These are phyloP conservation scores for Fibroporia radiculosa DNA, from an alignment of 768 basidiomycete genomes.

Conservation along the genomic window DNA sequence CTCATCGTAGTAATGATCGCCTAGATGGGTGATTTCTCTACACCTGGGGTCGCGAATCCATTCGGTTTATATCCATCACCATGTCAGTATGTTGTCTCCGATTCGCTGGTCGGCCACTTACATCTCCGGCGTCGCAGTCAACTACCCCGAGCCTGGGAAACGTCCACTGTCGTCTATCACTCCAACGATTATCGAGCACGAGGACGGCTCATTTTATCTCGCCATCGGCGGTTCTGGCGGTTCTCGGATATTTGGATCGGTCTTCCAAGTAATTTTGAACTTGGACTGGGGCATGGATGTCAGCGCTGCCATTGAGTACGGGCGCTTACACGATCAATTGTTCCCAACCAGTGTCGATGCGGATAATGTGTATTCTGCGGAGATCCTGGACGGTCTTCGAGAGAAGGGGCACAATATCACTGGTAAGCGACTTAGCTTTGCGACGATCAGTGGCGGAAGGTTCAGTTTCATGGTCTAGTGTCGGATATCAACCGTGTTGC, in stretches of 20 bases:
- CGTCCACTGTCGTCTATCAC: slow-evolving; percentile 82
- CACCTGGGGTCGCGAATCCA: slow-evolving; percentile 72
- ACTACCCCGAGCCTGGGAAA: slow-evolving; percentile 84
- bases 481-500: slow-evolving; percentile 63
- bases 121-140: slow-evolving; percentile 49
- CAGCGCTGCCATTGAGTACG: slow-evolving; percentile 75
- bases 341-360: slow-evolving; percentile 55
- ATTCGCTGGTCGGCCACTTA: background rate
- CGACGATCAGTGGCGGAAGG: background rate
- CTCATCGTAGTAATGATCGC: background rate
- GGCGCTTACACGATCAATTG: slow-evolving; percentile 82
- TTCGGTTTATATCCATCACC: slow-evolving; percentile 82
- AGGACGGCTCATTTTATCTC: slow-evolving; percentile 64
- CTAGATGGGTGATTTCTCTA: slow-evolving; percentile 90
- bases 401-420: slow-evolving; percentile 65
- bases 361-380: slow-evolving; percentile 52
- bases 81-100: slow-evolving; percentile 36
- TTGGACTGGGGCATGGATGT: slow-evolving; percentile 77
- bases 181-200: slow-evolving; percentile 74
- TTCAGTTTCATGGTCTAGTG: slow-evolving; percentile 28
- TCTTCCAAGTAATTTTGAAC: slow-evolving; percentile 76
- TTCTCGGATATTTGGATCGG: slow-evolving; percentile 70
- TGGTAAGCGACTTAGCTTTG: slow-evolving; percentile 26
- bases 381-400: slow-evolving; percentile 49
- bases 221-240: slow-evolving; percentile 86